A percentile compares a stretch with the other conserved stretches of the same genome.
phyloP scores from a whole-genome alignment of 441 rosid genomes.

The Corymbia citriodora region DNA sequence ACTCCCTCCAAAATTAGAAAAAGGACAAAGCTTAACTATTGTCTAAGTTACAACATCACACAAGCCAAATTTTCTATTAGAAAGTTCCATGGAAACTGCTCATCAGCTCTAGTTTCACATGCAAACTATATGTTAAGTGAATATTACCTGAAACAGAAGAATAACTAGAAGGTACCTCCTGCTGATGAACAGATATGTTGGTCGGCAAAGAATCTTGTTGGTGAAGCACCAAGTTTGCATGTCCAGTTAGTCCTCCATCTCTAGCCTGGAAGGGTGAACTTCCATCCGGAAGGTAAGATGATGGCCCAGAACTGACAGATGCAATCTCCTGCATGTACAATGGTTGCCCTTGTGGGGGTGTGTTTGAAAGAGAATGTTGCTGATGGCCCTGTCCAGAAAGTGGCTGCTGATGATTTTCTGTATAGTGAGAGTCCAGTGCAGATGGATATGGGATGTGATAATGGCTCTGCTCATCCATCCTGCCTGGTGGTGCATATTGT shows the following conservation, averaged over 20 bases:
- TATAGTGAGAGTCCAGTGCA: constrained; percentile 43
- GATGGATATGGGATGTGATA: constrained; percentile 48
- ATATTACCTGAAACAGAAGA: constrained; percentile 98
- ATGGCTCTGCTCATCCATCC: constrained; percentile 43
- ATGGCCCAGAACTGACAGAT: constrained; percentile 25
- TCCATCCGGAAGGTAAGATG: constrained; percentile 41
- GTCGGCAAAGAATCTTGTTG: constrained; percentile 42
- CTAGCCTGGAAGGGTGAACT: constrained; percentile 28
- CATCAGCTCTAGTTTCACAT: constrained; percentile 50
- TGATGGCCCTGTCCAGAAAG: constrained; percentile 45
- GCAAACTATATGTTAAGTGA: constrained; percentile 51
- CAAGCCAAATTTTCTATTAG: background rate
- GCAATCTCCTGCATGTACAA: constrained; percentile 39
- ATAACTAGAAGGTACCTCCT: constrained; percentile 99
- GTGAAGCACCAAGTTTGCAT: constrained; percentile 27
- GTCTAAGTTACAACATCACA: background rate
- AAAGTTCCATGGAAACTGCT: constrained; percentile 23
- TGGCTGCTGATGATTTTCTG: constrained; percentile 48
- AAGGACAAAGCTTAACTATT: background rate
- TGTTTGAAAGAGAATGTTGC: constrained; percentile 47
- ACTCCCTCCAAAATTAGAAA: background rate
- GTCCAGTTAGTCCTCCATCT: constrained; percentile 44
- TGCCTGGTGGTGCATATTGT: constrained; percentile 33
- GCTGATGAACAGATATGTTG: constrained; percentile 74
- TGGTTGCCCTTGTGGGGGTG: constrained; percentile 36